Percentiles rank a stretch among this genome's conserved stretches.
Conservation (phyloP, 495 filamentous ascomycete species). For the Choiromyces venosus region DNA sequence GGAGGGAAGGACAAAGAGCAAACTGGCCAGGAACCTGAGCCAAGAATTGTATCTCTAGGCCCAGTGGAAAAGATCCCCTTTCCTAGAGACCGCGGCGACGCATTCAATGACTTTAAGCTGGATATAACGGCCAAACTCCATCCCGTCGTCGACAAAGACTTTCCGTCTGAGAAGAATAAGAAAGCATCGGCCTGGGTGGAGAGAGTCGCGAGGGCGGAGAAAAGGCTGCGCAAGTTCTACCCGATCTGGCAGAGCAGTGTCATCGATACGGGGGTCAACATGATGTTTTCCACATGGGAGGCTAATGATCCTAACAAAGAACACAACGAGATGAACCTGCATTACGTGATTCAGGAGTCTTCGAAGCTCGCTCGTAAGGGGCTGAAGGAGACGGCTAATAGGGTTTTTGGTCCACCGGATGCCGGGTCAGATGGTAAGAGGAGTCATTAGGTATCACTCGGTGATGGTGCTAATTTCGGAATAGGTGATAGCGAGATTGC, state of each 20-base stretch:
- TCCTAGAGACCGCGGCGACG: neutral
- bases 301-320: constrained; percentile 23
- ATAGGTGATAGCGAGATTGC: constrained; percentile 32
- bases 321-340: constrained; percentile 25
- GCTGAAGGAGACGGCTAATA: constrained; percentile 32
- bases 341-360: constrained; percentile 26
- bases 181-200: neutral
- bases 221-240: constrained; percentile 10
- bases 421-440: constrained; percentile 21
- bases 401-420: constrained; percentile 17
- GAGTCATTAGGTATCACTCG: neutral
- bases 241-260: constrained; percentile 10
- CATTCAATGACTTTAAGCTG: neutral
- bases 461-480: neutral
- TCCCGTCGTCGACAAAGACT: neutral
- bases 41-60: neutral
- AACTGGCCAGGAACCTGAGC: neutral
- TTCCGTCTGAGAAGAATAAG: neutral
- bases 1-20: neutral
- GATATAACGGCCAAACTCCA: neutral
- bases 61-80: neutral
- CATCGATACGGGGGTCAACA: constrained; percentile 14
- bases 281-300: constrained; percentile 25
- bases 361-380: constrained; percentile 20
- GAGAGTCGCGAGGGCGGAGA: neutral